Base-by-base conservation (phyloP, 2,329 filamentous ascomycete species). In the Phialophora tarda region DNA sequence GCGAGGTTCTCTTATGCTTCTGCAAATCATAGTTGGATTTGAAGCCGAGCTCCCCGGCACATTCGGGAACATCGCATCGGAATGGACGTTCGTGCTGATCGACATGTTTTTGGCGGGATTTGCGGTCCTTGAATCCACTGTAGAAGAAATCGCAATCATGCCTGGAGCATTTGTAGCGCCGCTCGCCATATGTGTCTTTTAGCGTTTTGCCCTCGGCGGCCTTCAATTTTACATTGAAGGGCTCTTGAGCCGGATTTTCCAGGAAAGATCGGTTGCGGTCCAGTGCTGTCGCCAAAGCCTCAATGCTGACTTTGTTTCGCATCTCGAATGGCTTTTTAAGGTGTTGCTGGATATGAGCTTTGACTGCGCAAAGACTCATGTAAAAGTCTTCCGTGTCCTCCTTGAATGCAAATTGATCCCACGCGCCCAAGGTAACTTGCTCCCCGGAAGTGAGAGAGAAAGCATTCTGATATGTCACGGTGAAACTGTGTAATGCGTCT, bases 51-150 rank as follows among this genome's bases (percentile, higher is more conserved):
- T 55, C 51, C 10, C 28, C 28, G 4, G 23, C 11, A 17, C 51
- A 55, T 55, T 55, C 51, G 3, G 23, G 10, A 11, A 55, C 28
- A 6, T 55, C 26, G 26, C 51, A 55, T 12, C 51, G 23, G 14
- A 55, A 55, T 10, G 51, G 51, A 28, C 51, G 51, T 24, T 55
- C 51, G 26, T 55, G 51, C 51, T 11, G 14, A 55, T 55, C 51
- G 11, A 55, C 26, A 14, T 55, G 51, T 26, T 55, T 55, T n/a
- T 55, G 21, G 11, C 51, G 51, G 26, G 24, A 30, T 30, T 55
- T 55, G 10, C 24, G 28, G 51, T 55, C 24, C 10, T 3, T 11
- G 26, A 55, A 55, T 1, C 51, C 51, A 30, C 14, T n/a, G 51
- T 24, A 55, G 12, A 55, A 55, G 17, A 12, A 17, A 4, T 55